Conservation (phyloP, 352 stramenopile species). For the Phytophthora sansomeana region DNA sequence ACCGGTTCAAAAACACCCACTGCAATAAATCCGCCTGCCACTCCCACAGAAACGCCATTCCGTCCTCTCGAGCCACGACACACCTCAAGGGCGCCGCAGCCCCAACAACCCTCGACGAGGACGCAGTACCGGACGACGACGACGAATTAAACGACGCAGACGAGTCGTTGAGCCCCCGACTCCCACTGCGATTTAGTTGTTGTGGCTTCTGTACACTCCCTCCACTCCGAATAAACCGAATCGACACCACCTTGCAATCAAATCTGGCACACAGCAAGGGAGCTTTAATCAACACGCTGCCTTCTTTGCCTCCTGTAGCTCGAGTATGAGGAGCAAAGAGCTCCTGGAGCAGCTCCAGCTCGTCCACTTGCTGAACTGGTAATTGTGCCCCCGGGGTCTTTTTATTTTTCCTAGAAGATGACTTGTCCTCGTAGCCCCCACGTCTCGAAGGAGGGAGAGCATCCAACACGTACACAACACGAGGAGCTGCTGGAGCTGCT, state of each 20-base stretch:
- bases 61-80: conserved; percentile 79
- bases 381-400: conserved; percentile 28
- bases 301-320: conserved; percentile 61
- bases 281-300: conserved; percentile 66
- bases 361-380: conserved; percentile 57
- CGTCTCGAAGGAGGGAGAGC: conserved; percentile 58
- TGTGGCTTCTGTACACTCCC: not conserved
- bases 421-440: conserved; percentile 12
- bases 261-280: conserved; percentile 79
- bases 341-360: conserved; percentile 76
- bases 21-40: conserved; percentile 80
- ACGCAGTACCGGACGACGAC: conserved; percentile 10
- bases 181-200: conserved; percentile 18
- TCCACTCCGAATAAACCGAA: conserved; percentile 61
- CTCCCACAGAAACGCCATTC: conserved; percentile 86
- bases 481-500: conserved; percentile 21
- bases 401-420: conserved; percentile 39
- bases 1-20: conserved; percentile 86
- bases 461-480: conserved; percentile 81
- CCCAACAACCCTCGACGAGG: conserved; percentile 16
- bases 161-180: conserved; percentile 21
- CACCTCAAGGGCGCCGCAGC: conserved; percentile 59
- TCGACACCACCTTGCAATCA: conserved; percentile 70
- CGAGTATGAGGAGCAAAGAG: conserved; percentile 59
- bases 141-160: conserved; percentile 19